Base-by-base conservation (phyloP, 257 asterid genomes). In the Capsicum baccatum region DNA sequence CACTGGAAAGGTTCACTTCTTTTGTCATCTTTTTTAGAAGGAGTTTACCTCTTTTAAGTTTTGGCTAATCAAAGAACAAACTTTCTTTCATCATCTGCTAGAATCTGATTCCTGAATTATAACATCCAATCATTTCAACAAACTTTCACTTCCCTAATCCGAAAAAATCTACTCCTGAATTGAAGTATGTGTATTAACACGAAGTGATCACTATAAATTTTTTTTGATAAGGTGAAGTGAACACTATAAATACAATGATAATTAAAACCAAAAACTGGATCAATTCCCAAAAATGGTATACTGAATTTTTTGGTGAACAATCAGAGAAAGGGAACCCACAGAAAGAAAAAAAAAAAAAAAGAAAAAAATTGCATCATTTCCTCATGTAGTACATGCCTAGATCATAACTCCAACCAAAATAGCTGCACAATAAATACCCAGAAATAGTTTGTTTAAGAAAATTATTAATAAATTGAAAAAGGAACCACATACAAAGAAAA, bases 391-490 rank as follows among this genome's bases (percentile, higher is more conserved):
- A 33, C 47, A 66, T 66, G 19, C n/a, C 9, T 35, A 33, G 6
- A 67, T 35, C 19, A 67, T 67, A 67, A 67, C 50, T 35, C 74
- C 74, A 67, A 67, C 50, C 74, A 67, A 67, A 67, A 67, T 37
- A 67, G 74, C 50, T 67, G 74, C 74, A 12, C 21, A 64, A 64
- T 26, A 64, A 64, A 64, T 64, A 33, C 47, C 47, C 71, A 64
- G 17, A 63, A 64, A 64, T 56, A 17, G 12, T 50, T 47, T 7
- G 6, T 47, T 7, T 47, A 47, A 47, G 52, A 47, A 50, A 50
- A 50, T 50, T 50, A 50, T 11, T 50, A 50, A 50, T 50, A 50
- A 50, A 47, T 42, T 42, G 47, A 3, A 42, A 42, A 42, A 42
- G 47, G 47, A 42, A 42, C 47, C 47, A 42, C 47, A 42, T 42